Evolutionary conservation across 2,329 filamentous ascomycete genomes (phyloP).

Genomic region (Annulohypoxylon truncatum): DNA sequence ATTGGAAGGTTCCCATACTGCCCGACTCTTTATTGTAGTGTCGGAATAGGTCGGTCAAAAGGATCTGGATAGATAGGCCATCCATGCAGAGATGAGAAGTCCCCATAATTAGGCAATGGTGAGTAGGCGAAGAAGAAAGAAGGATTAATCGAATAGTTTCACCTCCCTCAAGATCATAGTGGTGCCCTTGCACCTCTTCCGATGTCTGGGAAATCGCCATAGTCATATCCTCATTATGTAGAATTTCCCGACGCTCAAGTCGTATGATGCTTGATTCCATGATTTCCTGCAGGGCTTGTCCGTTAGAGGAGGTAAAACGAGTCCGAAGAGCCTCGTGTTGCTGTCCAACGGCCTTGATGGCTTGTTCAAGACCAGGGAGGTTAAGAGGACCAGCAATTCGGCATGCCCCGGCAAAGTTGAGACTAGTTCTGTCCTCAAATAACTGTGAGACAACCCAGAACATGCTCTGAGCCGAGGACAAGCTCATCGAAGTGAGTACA

Average conservation of each 20-base stretch:
- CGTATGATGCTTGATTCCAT: not conserved
- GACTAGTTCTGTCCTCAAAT: constrained; percentile 7
- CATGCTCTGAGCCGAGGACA: constrained; percentile 18
- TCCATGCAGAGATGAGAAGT: constrained; percentile 25
- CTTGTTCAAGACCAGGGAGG: not conserved
- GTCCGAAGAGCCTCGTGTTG: constrained; percentile 23
- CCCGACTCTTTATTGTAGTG: not conserved
- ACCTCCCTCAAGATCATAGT: constrained; percentile 24
- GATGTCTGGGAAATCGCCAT: not conserved
- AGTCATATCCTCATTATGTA: not conserved
- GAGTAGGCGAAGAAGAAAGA: constrained; percentile 3
- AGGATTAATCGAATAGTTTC: constrained; percentile 21
- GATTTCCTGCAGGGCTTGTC: not conserved
- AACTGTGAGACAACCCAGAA: constrained; percentile 22
- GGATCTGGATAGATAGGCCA: constrained; percentile 12
- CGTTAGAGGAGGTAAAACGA: not conserved
- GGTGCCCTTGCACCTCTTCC: constrained; percentile 6
- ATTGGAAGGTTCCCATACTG: not conserved
- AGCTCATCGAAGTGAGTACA: not conserved
- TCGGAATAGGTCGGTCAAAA: constrained; percentile 15
- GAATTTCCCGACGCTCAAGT: constrained; percentile 4
- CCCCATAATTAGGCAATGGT: constrained; percentile 24
- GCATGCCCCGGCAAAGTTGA: constrained; percentile 12
- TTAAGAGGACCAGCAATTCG: constrained; percentile 7
- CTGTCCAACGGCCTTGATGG: not conserved